Evolutionary conservation across 441 rosid species (phyloP).

Genomic region (Metrosideros polymorpha): DNA sequence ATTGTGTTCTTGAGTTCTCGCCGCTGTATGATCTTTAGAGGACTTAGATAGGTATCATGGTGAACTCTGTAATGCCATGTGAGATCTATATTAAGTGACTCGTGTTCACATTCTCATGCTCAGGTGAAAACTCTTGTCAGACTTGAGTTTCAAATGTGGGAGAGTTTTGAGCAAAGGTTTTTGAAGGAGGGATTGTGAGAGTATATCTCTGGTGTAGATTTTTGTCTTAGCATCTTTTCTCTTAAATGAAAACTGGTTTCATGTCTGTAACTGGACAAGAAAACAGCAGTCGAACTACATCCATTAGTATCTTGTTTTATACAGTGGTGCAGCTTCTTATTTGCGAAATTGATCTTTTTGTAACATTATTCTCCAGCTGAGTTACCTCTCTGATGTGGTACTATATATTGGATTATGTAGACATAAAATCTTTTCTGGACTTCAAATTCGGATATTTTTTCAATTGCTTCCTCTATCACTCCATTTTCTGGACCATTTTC

Average conservation of each 20-base stretch:
- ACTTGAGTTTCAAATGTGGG: conserved; percentile 16
- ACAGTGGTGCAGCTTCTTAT: background rate
- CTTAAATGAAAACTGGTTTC: background rate
- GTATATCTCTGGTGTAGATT: background rate
- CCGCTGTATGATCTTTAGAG: background rate
- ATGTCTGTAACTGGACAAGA: background rate
- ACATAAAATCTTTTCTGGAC: background rate
- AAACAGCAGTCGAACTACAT: background rate
- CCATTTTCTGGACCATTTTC: background rate
- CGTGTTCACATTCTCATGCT: conserved; percentile 21
- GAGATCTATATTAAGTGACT: conserved; percentile 10
- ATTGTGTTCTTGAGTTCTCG: background rate
- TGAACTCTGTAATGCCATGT: conserved; percentile 1
- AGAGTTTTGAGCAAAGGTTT: conserved; percentile 22
- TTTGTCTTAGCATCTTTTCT: background rate
- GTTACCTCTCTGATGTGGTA: background rate
- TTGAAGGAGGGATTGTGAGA: background rate
- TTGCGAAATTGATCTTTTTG: background rate
- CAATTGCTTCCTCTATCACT: background rate
- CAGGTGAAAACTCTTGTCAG: conserved; percentile 22
- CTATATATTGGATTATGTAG: background rate
- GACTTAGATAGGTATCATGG: background rate
- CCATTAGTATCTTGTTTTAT: background rate
- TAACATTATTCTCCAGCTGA: background rate
- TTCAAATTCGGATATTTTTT: background rate